A percentile compares a stretch with the other conserved stretches of the same genome.
These are phyloP conservation scores for Leishmania tropica DNA, from an alignment of 208 protist genomes.

Conservation along the genomic window DNA sequence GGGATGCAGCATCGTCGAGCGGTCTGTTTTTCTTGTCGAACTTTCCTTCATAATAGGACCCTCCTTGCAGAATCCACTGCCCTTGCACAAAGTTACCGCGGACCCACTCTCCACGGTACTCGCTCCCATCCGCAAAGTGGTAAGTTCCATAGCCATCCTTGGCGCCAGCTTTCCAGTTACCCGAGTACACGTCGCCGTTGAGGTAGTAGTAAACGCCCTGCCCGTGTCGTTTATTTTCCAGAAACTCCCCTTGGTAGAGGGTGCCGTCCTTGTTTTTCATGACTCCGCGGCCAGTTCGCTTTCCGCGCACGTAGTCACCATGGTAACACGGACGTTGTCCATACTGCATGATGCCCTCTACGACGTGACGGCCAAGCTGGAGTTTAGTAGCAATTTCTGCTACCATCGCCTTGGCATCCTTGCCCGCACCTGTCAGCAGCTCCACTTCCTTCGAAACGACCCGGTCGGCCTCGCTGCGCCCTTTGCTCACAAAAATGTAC, in stretches of 20 bases:
- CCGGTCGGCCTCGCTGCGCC: conserved; percentile 74
- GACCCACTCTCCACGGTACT: conserved; percentile 85
- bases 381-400: conserved; percentile 50
- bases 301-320: conserved; percentile 85
- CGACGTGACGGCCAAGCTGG: conserved; percentile 64
- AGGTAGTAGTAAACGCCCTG: conserved; percentile 93
- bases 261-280: conserved; percentile 93
- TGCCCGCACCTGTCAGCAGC: conserved; percentile 43
- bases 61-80: conserved; percentile 88
- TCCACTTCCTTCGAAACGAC: conserved; percentile 72
- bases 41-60: conserved; percentile 88
- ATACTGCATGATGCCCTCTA: conserved; percentile 68
- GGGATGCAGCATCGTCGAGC: conserved; percentile 65
- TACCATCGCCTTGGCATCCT: conserved; percentile 22
- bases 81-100: conserved; percentile 83
- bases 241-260: conserved; percentile 91
- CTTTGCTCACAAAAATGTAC: conserved; percentile 77
- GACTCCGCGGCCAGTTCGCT: conserved; percentile 75
- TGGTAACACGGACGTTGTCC: conserved; percentile 83
- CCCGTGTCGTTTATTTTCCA: conserved; percentile 88
- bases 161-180: conserved; percentile 78
- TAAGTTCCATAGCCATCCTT: conserved; percentile 93
- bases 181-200: conserved; percentile 91
- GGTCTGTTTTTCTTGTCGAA: conserved; percentile 91
- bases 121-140: conserved; percentile 78